Evolutionary conservation across 495 filamentous ascomycete genomes (phyloP).

Genomic region (Hypoxylon cercidicola): DNA sequence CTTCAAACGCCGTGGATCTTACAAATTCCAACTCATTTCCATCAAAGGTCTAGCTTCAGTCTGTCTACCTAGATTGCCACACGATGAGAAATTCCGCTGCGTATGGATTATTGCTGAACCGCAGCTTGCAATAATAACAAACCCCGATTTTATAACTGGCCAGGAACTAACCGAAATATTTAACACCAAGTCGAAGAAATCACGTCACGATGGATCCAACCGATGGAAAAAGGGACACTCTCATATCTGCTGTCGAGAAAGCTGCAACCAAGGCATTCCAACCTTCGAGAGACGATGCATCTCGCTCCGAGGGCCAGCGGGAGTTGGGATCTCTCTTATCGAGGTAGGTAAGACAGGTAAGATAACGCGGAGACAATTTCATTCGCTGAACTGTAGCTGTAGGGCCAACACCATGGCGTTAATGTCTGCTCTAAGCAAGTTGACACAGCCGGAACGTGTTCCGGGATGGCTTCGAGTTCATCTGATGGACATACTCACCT

Average conservation of each 20-base stretch:
- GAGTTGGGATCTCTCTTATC: conserved; percentile 54
- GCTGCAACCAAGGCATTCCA: conserved; percentile 54
- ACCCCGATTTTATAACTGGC: too few species aligned
- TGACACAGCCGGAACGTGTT: conserved; percentile 56
- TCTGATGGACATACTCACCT: conserved; percentile 67
- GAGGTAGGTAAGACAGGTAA: conserved; percentile 50
- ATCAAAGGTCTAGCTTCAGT: too few species aligned
- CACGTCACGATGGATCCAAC: conserved; percentile 12
- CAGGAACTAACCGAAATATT: too few species aligned
- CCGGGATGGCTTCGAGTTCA: conserved; percentile 61
- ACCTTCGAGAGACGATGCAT: conserved; percentile 44
- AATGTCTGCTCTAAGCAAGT: conserved; percentile 57
- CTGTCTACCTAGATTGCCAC: too few species aligned
- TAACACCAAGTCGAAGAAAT: too few species aligned
- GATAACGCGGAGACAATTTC: conserved; percentile 3
- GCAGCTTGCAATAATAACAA: too few species aligned
- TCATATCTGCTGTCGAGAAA: conserved; percentile 48
- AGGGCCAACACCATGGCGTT: conserved; percentile 57
- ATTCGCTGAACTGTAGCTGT: conserved; percentile 43
- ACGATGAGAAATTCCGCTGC: too few species aligned
- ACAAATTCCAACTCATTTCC: too few species aligned
- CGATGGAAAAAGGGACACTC: conserved; percentile 18
- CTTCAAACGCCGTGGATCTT: too few species aligned
- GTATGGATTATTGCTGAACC: too few species aligned
- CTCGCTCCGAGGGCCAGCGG: conserved; percentile 43